These are phyloP conservation scores for Alternaria atra DNA, from an alignment of 2,329 filamentous ascomycete species.

Conservation along the genomic window DNA sequence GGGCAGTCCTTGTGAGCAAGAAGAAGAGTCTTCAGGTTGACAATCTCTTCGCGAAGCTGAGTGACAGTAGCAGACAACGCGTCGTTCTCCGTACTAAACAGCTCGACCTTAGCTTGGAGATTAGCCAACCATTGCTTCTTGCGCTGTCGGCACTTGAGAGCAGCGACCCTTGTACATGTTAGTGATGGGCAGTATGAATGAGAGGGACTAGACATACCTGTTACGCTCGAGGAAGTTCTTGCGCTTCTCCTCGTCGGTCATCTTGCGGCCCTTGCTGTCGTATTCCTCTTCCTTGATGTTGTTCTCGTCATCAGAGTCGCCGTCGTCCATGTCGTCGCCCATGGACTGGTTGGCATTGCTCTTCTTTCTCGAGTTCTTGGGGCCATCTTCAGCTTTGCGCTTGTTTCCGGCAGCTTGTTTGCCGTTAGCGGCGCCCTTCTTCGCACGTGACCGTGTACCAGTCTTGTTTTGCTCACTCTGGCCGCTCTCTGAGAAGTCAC, in stretches of 20 bases:
- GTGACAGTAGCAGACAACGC: constrained; percentile 83
- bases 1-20: constrained; percentile 97
- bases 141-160: constrained; percentile 93
- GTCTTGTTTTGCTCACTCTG: constrained; percentile 71
- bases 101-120: constrained; percentile 91
- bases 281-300: constrained; percentile 51
- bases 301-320: constrained; percentile 50
- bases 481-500: constrained; percentile 76
- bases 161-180: constrained; percentile 75
- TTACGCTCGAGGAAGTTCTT: constrained; percentile 98
- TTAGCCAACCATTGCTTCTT: constrained; percentile 99
- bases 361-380: constrained; percentile 74
- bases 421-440: constrained; percentile 48
- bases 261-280: constrained; percentile 74
- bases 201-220: constrained; percentile 68
- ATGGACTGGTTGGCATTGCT: constrained; percentile 63
- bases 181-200: constrained; percentile 19
- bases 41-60: constrained; percentile 87
- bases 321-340: constrained; percentile 61
- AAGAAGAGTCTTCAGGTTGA: constrained; percentile 91
- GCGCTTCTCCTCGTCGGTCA: constrained; percentile 98
- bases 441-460: constrained; percentile 52
- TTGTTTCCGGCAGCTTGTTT: constrained; percentile 57
- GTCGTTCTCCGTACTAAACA: constrained; percentile 93
- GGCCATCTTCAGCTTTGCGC: constrained; percentile 79